These are phyloP conservation scores for Dioscorea alata DNA, from an alignment of 106 monocot species.

Conservation along the genomic window DNA sequence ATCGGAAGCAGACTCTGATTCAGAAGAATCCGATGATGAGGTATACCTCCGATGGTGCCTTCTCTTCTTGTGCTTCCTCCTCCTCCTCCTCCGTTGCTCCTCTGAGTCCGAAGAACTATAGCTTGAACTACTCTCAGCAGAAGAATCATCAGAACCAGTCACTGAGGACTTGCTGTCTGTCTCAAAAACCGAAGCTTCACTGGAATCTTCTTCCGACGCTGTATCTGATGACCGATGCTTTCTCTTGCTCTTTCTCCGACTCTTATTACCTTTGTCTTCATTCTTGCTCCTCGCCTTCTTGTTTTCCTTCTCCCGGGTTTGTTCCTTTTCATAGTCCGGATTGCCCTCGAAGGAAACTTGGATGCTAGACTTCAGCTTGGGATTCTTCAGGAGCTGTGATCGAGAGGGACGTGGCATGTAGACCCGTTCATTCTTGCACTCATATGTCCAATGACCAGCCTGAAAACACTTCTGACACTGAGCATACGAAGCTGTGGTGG, in stretches of 20 bases:
- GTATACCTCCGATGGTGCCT: conserved; percentile 27
- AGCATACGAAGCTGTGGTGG: conserved; percentile 18
- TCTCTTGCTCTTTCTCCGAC: conserved; percentile 57
- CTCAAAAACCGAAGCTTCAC: conserved; percentile 71
- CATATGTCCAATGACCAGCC: conserved; percentile 92
- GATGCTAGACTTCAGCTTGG: conserved; percentile 50
- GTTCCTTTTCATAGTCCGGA: conserved; percentile 26
- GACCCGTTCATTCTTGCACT: conserved; percentile 97
- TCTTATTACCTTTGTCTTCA: conserved; percentile 24
- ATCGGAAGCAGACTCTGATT: conserved; percentile 57
- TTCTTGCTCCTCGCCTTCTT: conserved; percentile 14
- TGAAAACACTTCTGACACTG: conserved; percentile 98
- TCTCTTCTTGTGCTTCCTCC: conserved; percentile 60
- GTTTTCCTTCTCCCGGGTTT: conserved; percentile 12
- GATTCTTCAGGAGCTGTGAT: conserved; percentile 82
- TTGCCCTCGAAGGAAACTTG: conserved; percentile 67
- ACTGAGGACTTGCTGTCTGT: conserved; percentile 56
- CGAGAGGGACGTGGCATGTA: conserved; percentile 87
- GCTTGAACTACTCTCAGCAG: conserved; percentile 55
- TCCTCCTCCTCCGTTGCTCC: conserved; percentile 37
- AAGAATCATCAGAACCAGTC: conserved; percentile 53
- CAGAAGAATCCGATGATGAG: conserved; percentile 54
- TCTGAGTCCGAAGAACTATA: conserved; percentile 73
- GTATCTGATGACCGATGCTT: conserved; percentile 47
- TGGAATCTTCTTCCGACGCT: conserved; percentile 44